Base-by-base conservation (phyloP, 2,329 filamentous ascomycete species). In the Sclerotinia minor region DNA sequence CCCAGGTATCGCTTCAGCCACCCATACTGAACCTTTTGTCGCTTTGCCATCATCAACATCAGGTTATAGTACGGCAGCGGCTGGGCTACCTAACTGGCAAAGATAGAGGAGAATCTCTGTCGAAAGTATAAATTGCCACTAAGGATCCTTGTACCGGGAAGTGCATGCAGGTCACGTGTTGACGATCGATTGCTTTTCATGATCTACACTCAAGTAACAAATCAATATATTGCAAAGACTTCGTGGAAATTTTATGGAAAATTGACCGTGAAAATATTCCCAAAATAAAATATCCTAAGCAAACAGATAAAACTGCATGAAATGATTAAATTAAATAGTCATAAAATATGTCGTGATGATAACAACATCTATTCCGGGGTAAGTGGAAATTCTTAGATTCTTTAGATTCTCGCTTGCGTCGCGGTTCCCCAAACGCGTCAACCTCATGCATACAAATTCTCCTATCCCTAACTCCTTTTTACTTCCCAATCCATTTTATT, bases 21-120 rank as follows among this genome's bases (percentile, higher is more conserved):
- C 72, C 21, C 71, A 73, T 47, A 72, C 68, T 2, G 71, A 72
- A 47, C 24, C 68, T 52, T 72, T 70, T 45, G 69, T 71, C 32
- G 41, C 71, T n/a, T 52, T 74, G 2, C 70, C 72, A 32, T 68
- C 69, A 58, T 68, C 69, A 5, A 69, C 68, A 15, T 68, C 55
- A 41, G 58, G 49, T 26, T 52, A 17, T 52, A 63, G 54, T 21
- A 32, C 65, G 1, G 69, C 63, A 26, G 67, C 58, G n/a, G 41
- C 63, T 49, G 67, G 21, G 49, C 57, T 59, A 44, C n/a, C 47
- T 32, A 44, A 64, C 47, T 64, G 49, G 35, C 44, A 54, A 45
- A 41, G 9, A 55, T 52, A 49, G 26, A 49, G 24, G 15, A 50
- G 21, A 11, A n/a, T 29, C n/a, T 19, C 1, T 47, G 44, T 44